Percentiles rank a stretch among this genome's conserved stretches.
Evolutionary conservation across 371 early-diverging fungal genomes (phyloP).

Genomic region (Umbelopsis sp.): DNA sequence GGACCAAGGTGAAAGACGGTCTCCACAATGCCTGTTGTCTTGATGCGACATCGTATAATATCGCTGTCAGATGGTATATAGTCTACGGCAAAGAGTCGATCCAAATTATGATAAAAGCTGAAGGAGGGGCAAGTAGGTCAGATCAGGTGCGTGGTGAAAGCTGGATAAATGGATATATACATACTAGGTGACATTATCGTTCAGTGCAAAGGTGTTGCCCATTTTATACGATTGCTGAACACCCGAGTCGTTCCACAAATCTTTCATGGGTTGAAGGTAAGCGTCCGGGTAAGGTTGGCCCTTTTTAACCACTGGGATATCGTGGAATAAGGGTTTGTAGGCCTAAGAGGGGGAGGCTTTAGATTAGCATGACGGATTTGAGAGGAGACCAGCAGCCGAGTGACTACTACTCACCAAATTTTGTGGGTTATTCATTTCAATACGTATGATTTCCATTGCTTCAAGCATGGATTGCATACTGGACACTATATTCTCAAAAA

Average conservation of each 20-base stretch:
- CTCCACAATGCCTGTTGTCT: slow-evolving; percentile 83
- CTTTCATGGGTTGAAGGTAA: slow-evolving; percentile 73
- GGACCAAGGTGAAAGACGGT: slow-evolving; percentile 77
- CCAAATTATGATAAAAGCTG: slow-evolving; percentile 79
- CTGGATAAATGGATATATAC: slow-evolving; percentile 17
- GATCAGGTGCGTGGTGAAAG: too few species aligned
- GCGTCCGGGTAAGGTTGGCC: slow-evolving; percentile 66
- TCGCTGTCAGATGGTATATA: slow-evolving; percentile 86
- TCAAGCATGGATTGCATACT: slow-evolving; percentile 86
- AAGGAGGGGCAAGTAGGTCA: background rate
- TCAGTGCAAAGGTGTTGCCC: slow-evolving; percentile 80
- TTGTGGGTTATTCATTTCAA: slow-evolving; percentile 19
- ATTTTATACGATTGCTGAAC: slow-evolving; percentile 68
- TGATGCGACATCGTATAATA: slow-evolving; percentile 74
- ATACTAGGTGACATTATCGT: slow-evolving; percentile 78
- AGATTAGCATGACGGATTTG: background rate
- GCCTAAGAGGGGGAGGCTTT: slow-evolving; percentile 16
- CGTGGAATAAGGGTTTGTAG: slow-evolving; percentile 32
- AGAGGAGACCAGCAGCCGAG: background rate
- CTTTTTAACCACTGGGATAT: slow-evolving; percentile 46
- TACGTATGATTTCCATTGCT: slow-evolving; percentile 68
- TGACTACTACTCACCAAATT: slow-evolving; percentile 6
- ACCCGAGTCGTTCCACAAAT: slow-evolving; percentile 78
- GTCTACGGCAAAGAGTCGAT: slow-evolving; percentile 64
- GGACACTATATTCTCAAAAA: slow-evolving; percentile 83